Base-by-base conservation (phyloP, 257 asterid species). In the Jasminum sambac region DNA sequence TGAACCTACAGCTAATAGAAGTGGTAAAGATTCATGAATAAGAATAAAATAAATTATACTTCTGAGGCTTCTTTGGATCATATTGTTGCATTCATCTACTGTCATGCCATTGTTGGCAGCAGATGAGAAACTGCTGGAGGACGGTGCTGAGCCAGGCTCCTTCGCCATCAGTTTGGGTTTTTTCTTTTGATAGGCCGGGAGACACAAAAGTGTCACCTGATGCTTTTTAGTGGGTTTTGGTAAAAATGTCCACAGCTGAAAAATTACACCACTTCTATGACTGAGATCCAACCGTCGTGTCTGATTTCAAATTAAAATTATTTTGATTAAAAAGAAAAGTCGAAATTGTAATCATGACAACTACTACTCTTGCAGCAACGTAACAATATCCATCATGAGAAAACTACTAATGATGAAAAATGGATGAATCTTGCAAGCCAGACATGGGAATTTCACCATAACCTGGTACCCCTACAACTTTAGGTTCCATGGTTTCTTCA, bases 51-150 rank as follows among this genome's bases (percentile, higher is more conserved):
- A 6, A 17, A 66, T 50, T 59, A 43, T 78, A 86, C 96, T 89
- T 86, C 81, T 82, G 73, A 90, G 83, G 73, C 95, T 85, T 76
- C 77, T 78, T 50, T 63, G 79, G 63, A 92, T 90, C 97, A 87
- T 87, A 46, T 72, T 74, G 73, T 87, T 63, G 77, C 96, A 89
- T 68, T 91, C 88, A 21, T 75, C 80, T 67, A 80, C 77, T 7
- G 95, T 67, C 77, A 83, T 36, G 63, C 95, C 90, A 43, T 65
- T 70, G 38, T 64, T 71, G 17, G 42, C 39, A 12, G 75, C 21
- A 13, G 75, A 69, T 39, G 38, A 61, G 36, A 25, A 16, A 57
- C 42, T 0, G 60, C 62, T 14, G 50, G 50, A 55, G 61, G 34
- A 55, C 2, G 61, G 8, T 17, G 3, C 40, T 19, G 69, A 21